Conservation (phyloP, 1,284 basidiomycete genomes). For the Cryptococcus sp. region DNA sequence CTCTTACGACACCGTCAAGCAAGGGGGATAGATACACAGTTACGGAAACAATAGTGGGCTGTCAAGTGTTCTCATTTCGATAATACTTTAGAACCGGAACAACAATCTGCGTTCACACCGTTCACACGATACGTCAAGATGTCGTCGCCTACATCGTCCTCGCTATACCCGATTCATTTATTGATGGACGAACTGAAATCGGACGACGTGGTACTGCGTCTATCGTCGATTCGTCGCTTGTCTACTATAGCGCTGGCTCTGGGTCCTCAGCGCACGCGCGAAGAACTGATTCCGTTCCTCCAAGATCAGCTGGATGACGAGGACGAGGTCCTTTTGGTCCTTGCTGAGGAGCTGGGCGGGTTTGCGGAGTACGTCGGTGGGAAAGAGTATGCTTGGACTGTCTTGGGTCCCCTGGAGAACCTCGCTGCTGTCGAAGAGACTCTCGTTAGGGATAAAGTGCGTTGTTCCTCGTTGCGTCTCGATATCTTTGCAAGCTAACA, state of each 20-base stretch:
- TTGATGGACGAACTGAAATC: conserved; percentile 74
- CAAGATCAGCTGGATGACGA: conserved; percentile 97
- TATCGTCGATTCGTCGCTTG: conserved; percentile 97
- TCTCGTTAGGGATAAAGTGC: conserved; percentile 93
- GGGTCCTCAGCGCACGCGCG: conserved; percentile 90
- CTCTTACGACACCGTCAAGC: not conserved
- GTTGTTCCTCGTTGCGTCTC: conserved; percentile 14
- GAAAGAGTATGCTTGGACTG: conserved; percentile 78
- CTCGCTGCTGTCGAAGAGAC: conserved; percentile 97
- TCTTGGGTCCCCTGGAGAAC: conserved; percentile 93
- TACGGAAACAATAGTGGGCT: too few species aligned
- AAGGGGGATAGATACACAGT: too few species aligned
- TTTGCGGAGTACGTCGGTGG: conserved; percentile 96
- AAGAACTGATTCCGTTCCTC: conserved; percentile 95
- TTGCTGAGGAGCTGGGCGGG: conserved; percentile 92
- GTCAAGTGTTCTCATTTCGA: too few species aligned
- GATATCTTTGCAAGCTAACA: not conserved
- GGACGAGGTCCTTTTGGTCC: conserved; percentile 94
- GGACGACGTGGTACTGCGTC: conserved; percentile 88
- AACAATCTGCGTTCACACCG: not conserved
- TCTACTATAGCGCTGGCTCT: conserved; percentile 98
- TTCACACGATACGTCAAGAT: conserved; percentile 16
- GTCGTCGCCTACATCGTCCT: conserved; percentile 35
- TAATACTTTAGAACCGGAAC: not conserved
- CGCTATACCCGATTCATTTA: conserved; percentile 52